phyloP scores from a whole-genome alignment of 129 eudicot genomes.

The Dittrichia graveolens region DNA sequence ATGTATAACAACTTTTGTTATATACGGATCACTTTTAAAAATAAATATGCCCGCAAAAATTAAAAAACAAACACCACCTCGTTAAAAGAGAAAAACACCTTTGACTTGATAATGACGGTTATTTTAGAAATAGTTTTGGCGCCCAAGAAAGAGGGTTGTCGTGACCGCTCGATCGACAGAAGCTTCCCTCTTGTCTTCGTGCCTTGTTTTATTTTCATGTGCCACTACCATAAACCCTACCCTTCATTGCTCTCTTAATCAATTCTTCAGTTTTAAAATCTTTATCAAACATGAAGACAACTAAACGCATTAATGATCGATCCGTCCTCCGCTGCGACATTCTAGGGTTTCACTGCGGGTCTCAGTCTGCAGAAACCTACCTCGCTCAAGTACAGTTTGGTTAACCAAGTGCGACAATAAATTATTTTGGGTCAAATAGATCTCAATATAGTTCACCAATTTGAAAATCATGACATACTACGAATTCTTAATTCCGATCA shows the following conservation, averaged over 20 bases:
- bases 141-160: neutral
- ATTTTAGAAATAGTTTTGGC: neutral
- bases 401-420: slow-evolving; percentile 26
- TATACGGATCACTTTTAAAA: too few species aligned
- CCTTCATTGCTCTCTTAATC: slow-evolving; percentile 1
- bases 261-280: slow-evolving; percentile 6
- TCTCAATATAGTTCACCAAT: slow-evolving; percentile 24
- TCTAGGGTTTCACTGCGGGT: slow-evolving; percentile 54
- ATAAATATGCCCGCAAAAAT: too few species aligned
- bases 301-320: slow-evolving; percentile 42
- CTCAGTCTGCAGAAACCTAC: slow-evolving; percentile 14
- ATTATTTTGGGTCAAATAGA: slow-evolving; percentile 41
- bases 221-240: slow-evolving; percentile 21
- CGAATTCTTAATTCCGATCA: neutral
- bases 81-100: too few species aligned
- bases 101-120: too few species aligned
- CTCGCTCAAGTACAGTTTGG: neutral
- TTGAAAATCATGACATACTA: slow-evolving; percentile 10
- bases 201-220: slow-evolving; percentile 32
- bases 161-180: slow-evolving; percentile 24
- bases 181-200: slow-evolving; percentile 34
- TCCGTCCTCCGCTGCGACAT: slow-evolving; percentile 71
- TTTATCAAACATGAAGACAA: neutral
- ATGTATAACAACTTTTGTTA: too few species aligned
- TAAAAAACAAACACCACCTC: too few species aligned